Evolutionary conservation across 148 eudicot genomes (phyloP).

Genomic region (Diospyros lotus): DNA sequence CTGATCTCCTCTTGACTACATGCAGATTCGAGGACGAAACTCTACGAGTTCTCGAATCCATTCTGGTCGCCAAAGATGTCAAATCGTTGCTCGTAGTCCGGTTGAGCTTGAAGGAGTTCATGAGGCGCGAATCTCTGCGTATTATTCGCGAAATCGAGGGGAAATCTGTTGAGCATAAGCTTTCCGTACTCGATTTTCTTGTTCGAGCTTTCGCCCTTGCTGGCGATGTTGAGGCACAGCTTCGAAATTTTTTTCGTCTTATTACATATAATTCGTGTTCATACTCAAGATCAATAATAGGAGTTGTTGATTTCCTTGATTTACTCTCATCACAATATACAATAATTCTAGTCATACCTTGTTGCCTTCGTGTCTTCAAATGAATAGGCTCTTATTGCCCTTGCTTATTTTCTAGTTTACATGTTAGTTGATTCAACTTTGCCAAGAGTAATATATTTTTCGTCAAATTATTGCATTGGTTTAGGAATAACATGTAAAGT

Average conservation of each 20-base stretch:
- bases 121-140: conserved; percentile 42
- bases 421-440: background rate
- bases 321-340: background rate
- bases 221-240: conserved; percentile 50
- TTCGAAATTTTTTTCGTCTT: background rate
- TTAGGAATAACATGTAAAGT: background rate
- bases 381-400: background rate
- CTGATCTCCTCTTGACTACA: background rate
- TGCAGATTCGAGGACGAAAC: conserved; percentile 54
- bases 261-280: background rate
- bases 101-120: conserved; percentile 29
- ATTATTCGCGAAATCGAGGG: conserved; percentile 36
- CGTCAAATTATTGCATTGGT: background rate
- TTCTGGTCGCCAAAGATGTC: conserved; percentile 41
- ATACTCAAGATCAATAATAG: background rate
- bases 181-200: conserved; percentile 51
- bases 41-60: conserved; percentile 38
- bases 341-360: background rate
- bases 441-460: background rate
- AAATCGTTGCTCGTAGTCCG: conserved; percentile 28
- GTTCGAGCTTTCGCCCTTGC: conserved; percentile 56
- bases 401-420: background rate
- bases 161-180: conserved; percentile 34
- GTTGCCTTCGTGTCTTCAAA: background rate
- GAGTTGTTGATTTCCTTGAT: background rate